A percentile compares a stretch with the other conserved stretches of the same genome.
These are phyloP conservation scores for Apiospora koreana DNA, from an alignment of 2,329 filamentous ascomycete genomes.

Conservation along the genomic window DNA sequence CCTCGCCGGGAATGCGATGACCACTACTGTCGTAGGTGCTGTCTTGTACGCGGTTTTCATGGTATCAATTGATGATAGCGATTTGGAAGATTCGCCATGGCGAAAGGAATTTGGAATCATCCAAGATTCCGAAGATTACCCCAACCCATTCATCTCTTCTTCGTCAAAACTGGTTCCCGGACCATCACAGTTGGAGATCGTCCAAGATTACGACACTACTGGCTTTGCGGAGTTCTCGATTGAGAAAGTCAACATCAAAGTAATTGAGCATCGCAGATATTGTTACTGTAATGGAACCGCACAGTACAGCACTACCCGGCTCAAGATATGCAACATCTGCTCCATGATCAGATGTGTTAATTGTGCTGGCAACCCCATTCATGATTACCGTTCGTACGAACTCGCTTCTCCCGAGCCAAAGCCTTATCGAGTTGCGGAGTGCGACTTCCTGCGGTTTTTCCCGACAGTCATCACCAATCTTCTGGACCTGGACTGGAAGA, in stretches of 20 bases:
- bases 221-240: background rate
- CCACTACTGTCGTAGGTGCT: conserved; percentile 68
- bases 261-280: conserved; percentile 29
- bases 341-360: conserved; percentile 36
- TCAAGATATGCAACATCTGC: conserved; percentile 35
- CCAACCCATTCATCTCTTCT: background rate
- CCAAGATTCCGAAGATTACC: background rate
- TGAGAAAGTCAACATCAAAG: conserved; percentile 18
- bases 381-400: conserved; percentile 24
- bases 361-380: conserved; percentile 41
- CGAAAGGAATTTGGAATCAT: background rate
- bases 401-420: background rate
- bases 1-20: conserved; percentile 80
- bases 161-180: background rate
- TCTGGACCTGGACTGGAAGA: background rate
- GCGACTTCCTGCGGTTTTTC: background rate
- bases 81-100: background rate
- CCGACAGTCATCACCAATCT: background rate
- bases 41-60: conserved; percentile 62
- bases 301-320: conserved; percentile 29
- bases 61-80: background rate
- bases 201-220: background rate
- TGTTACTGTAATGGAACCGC: conserved; percentile 36
- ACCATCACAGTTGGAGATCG: background rate
- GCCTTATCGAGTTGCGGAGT: background rate